Evolutionary conservation across 441 rosid genomes (phyloP).

Genomic region (Gossypium laxum): DNA sequence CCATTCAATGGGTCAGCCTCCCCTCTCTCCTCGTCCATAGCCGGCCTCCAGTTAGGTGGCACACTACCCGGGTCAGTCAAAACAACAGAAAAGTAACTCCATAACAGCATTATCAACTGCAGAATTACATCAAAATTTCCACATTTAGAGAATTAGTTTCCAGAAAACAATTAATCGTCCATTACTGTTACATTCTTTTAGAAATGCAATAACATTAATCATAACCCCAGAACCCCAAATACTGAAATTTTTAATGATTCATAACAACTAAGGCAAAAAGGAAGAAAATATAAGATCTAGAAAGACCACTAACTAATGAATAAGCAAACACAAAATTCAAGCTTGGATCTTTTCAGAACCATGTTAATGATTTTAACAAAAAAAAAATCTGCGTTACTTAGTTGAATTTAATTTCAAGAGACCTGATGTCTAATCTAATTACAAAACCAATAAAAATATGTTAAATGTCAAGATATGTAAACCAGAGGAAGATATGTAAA

Average conservation of each 20-base stretch:
- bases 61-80: constrained; percentile 73
- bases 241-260: background rate
- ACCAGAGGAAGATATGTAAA: background rate
- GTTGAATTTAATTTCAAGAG: background rate
- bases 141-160: constrained; percentile 15
- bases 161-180: background rate
- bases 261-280: background rate
- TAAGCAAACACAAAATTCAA: background rate
- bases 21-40: constrained; percentile 58
- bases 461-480: background rate
- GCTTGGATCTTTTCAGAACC: background rate
- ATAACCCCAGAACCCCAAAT: background rate
- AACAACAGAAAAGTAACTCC: constrained; percentile 84
- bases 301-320: background rate
- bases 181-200: background rate
- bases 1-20: constrained; percentile 54
- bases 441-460: background rate
- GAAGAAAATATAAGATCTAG: constrained; percentile 9
- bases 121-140: constrained; percentile 15
- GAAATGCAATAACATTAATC: background rate
- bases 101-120: constrained; percentile 69
- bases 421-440: background rate
- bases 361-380: background rate
- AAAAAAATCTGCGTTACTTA: background rate
- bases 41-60: constrained; percentile 72